Conservation (phyloP, 2,329 filamentous ascomycete genomes). For the Epichloe scottii region DNA sequence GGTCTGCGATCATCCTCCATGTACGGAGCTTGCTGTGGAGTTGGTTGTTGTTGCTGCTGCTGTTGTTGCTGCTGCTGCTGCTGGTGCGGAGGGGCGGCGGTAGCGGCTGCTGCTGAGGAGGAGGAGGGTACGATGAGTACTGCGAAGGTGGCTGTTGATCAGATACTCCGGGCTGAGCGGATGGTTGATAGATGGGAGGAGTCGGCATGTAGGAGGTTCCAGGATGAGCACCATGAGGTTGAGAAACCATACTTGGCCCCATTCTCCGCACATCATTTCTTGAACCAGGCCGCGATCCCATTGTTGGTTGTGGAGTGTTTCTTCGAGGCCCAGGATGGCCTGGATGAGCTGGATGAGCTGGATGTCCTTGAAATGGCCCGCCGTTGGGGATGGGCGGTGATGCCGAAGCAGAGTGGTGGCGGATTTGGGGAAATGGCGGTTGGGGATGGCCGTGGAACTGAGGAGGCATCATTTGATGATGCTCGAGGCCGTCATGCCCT, state of each 20-base stretch:
- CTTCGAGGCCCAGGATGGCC: conserved; percentile 42
- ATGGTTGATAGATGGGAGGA: conserved; percentile 59
- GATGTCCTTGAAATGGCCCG: conserved; percentile 49
- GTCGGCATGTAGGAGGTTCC: conserved; percentile 79
- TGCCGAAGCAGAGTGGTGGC: conserved; percentile 70
- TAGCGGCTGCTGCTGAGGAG: conserved; percentile 20
- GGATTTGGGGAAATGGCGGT: conserved; percentile 64
- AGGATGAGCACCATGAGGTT: conserved; percentile 43
- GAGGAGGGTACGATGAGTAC: conserved; percentile 24
- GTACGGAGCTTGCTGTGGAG: conserved; percentile 47
- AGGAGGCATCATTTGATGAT: conserved; percentile 53
- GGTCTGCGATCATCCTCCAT: conserved; percentile 68
- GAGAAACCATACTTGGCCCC: conserved; percentile 60
- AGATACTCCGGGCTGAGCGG: conserved; percentile 25
- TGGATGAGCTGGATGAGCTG: conserved; percentile 22
- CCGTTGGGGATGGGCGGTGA: conserved; percentile 81
- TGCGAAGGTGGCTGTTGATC: conserved; percentile 26
- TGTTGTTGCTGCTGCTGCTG: background rate
- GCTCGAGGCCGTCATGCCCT: conserved; percentile 41
- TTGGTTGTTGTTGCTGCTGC: conserved; percentile 14
- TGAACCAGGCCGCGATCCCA: conserved; percentile 56
- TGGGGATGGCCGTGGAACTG: conserved; percentile 51
- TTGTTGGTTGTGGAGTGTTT: conserved; percentile 67
- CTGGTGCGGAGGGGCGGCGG: background rate
- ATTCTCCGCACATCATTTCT: conserved; percentile 66